phyloP scores from a whole-genome alignment of 371 early-diverging fungal genomes.

The Mucor sp. region DNA sequence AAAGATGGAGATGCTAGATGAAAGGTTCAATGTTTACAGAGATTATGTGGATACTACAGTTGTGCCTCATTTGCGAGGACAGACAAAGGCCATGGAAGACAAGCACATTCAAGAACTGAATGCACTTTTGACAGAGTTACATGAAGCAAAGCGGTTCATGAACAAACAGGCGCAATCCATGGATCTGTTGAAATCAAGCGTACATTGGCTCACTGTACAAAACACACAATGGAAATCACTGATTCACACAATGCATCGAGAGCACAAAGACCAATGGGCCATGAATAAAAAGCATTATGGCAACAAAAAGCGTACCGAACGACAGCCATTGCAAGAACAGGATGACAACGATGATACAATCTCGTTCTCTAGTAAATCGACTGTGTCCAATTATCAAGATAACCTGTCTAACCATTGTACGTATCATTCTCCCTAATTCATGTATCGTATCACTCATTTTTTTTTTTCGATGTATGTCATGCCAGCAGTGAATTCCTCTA shows the following conservation, averaged over 20 bases:
- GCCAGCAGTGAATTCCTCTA: neutral
- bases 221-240: slow-evolving; percentile 21
- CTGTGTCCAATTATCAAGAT: neutral
- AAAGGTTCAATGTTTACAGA: slow-evolving; percentile 26
- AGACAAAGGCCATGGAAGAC: neutral
- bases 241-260: neutral
- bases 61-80: slow-evolving; percentile 1
- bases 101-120: slow-evolving; percentile 18
- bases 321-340: neutral
- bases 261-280: neutral
- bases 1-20: slow-evolving; percentile 4
- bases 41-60: slow-evolving; percentile 10
- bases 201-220: slow-evolving; percentile 39
- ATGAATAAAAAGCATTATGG: neutral
- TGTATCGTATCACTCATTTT: neutral
- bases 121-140: slow-evolving; percentile 25
- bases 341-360: neutral
- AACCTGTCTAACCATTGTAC: neutral
- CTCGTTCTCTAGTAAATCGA: slow-evolving; percentile 12
- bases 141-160: slow-evolving; percentile 42
- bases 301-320: neutral
- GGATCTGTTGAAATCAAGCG: slow-evolving; percentile 34
- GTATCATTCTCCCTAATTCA: neutral
- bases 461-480: neutral
- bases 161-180: slow-evolving; percentile 38